These are phyloP conservation scores for Knufia fluminis DNA, from an alignment of 2,329 filamentous ascomycete genomes.

Conservation along the genomic window DNA sequence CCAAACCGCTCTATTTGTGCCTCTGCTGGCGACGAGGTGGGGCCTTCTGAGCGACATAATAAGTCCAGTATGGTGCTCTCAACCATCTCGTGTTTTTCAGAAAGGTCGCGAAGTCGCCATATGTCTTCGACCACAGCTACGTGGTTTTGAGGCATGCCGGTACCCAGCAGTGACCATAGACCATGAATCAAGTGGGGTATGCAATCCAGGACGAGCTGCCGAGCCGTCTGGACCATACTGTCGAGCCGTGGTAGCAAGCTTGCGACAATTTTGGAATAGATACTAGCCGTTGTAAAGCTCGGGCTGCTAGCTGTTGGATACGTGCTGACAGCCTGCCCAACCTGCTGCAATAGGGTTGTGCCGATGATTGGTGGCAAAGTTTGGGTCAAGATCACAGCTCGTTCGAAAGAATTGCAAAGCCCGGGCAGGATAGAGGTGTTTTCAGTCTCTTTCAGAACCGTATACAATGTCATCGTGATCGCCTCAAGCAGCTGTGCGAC, in stretches of 20 bases:
- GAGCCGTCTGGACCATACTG: constrained; percentile 7
- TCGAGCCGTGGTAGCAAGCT: constrained; percentile 19
- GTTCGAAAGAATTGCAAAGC: constrained; percentile 2
- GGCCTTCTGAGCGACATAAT: constrained; percentile 17
- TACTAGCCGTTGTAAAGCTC: constrained; percentile 5
- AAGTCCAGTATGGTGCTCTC: constrained; percentile 44
- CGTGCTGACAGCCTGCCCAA: background rate
- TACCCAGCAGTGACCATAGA: constrained; percentile 72
- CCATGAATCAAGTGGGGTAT: constrained; percentile 60
- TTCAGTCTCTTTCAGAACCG: background rate
- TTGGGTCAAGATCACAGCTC: background rate
- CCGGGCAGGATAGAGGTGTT: background rate
- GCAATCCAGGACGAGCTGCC: constrained; percentile 47
- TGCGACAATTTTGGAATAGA: constrained; percentile 17
- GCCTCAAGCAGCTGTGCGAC: background rate
- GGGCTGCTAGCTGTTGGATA: background rate
- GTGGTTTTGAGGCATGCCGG: constrained; percentile 81
- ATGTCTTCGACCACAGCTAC: constrained; percentile 82
- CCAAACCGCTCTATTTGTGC: constrained; percentile 62
- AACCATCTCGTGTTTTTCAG: constrained; percentile 59
- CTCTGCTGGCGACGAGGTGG: constrained; percentile 27
- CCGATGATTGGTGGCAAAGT: background rate
- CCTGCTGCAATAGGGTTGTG: background rate
- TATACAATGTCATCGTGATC: background rate
- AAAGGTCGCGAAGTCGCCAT: constrained; percentile 74